Evolutionary conservation across 495 filamentous ascomycete genomes (phyloP).

Genomic region (Talaromyces liani): DNA sequence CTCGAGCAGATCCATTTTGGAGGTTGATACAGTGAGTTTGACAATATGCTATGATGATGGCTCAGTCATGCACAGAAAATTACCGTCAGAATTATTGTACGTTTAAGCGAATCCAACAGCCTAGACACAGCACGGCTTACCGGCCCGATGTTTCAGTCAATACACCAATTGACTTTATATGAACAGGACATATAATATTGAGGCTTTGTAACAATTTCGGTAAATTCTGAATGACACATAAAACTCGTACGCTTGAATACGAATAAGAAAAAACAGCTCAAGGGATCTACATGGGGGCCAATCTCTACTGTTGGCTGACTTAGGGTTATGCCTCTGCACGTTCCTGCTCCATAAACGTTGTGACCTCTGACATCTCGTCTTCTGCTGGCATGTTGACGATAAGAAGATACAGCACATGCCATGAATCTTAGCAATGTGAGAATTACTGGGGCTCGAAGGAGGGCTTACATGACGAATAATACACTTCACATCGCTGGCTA

Average conservation of each 20-base stretch:
- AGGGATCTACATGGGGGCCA: not conserved
- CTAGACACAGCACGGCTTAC: not conserved
- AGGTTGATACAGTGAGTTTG: not conserved
- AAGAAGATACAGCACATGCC: no score
- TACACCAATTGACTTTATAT: not conserved
- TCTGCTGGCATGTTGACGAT: no score
- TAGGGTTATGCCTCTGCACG: no score
- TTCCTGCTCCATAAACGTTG: no score
- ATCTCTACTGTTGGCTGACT: no score
- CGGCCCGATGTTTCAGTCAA: not conserved
- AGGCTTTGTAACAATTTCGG: not conserved
- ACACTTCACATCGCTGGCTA: no score
- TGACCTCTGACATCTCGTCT: no score
- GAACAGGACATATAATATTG: not conserved
- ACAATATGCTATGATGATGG: not conserved
- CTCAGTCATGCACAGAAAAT: not conserved
- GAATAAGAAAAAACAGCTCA: not conserved
- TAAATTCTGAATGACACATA: not conserved
- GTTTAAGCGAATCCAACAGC: not conserved
- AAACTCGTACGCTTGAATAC: not conserved
- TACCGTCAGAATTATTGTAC: not conserved
- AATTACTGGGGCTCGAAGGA: no score
- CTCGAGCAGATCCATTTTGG: conserved; percentile 8
- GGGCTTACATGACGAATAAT: no score
- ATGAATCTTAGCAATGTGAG: no score